A percentile compares a stretch with the other conserved stretches of the same genome.
phyloP scores from a whole-genome alignment of 1,284 basidiomycete species.

The Taiwanofungus camphoratus region DNA sequence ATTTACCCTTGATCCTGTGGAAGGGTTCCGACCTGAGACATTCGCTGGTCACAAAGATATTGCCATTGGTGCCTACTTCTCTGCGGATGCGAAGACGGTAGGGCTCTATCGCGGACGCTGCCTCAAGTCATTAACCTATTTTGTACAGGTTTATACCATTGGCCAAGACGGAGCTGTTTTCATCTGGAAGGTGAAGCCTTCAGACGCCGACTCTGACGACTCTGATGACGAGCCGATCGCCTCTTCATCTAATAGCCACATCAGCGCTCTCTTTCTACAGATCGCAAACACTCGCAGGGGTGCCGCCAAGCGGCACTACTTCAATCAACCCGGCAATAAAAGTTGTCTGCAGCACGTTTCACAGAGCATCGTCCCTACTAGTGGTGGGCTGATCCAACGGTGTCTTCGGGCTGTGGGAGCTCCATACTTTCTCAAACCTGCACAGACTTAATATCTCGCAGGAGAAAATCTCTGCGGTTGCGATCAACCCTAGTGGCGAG shows the following conservation, averaged over 20 bases:
- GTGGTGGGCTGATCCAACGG: conserved; percentile 94
- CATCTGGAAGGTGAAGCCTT: conserved; percentile 83
- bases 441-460: conserved; percentile 97
- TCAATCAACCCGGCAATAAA: conserved; percentile 85
- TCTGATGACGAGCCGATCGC: conserved; percentile 49
- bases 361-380: conserved; percentile 80
- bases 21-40: conserved; percentile 93
- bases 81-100: conserved; percentile 76
- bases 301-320: conserved; percentile 84
- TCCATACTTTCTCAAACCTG: conserved; percentile 86
- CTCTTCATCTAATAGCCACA: conserved; percentile 54
- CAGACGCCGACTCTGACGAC: conserved; percentile 43
- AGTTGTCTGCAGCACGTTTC: conserved; percentile 89
- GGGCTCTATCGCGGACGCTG: conserved; percentile 18
- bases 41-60: conserved; percentile 94
- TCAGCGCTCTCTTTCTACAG: conserved; percentile 37
- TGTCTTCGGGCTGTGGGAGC: conserved; percentile 95
- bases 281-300: conserved; percentile 93
- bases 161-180: conserved; percentile 96
- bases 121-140: conserved; percentile 2
- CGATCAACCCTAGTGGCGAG: conserved; percentile 89
- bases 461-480: conserved; percentile 94
- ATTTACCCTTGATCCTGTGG: conserved; percentile 87
- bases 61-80: conserved; percentile 88
- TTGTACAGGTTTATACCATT: conserved; percentile 74